Evolutionary conservation across 352 stramenopile species (phyloP), one percentile per base, ranked within the genome.

Genomic region (Phytophthora brassicae): DNA sequence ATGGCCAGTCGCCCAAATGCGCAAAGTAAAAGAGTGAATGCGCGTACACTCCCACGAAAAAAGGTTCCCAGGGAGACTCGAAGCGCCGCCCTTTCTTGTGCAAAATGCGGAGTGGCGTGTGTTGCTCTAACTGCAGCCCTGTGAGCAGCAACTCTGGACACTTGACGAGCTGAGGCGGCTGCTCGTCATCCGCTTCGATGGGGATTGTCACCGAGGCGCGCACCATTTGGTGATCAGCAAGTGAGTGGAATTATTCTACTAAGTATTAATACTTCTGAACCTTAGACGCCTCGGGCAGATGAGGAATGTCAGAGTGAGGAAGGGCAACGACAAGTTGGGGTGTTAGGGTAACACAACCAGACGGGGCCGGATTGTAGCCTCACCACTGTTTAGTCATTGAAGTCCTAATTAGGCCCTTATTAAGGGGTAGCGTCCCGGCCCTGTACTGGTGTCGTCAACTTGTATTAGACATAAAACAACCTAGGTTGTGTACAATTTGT

Each of bases 41-140:
- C 23, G 79, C 78, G 51, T 89, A 88, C 9, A 91, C 45, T 8
- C 72, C 75, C 16, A 91, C 79, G 22, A 84, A 81, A 43, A 74
- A 81, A 17, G 72, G 68, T 23, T 75, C 67, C 82, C 82, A 91
- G 6, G 72, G 68, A 6, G 75, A 84, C 59, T 89, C 79, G 33
- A 91, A 91, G 36, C 80, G 74, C 42, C 85, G 73, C 24, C 79
- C 82, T 53, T 87, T 89, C 65, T 86, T 86, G 64, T 79, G 69
- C 13, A 89, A 57, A 14, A 75, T 66, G 54, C 76, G 70, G 24
- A 89, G 56, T 22, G 64, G 36, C 8, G 68, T 75, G 20, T 72
- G 61, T 44, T 72, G 68, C 52, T 86, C 72, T n/a, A 89, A 49
- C 19, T 85, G 72, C 6, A 63, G 7, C 14, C 75, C 79, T 2